Base-by-base conservation (phyloP, 371 early-diverging fungal genomes). In the Saksenaea oblongispora region DNA sequence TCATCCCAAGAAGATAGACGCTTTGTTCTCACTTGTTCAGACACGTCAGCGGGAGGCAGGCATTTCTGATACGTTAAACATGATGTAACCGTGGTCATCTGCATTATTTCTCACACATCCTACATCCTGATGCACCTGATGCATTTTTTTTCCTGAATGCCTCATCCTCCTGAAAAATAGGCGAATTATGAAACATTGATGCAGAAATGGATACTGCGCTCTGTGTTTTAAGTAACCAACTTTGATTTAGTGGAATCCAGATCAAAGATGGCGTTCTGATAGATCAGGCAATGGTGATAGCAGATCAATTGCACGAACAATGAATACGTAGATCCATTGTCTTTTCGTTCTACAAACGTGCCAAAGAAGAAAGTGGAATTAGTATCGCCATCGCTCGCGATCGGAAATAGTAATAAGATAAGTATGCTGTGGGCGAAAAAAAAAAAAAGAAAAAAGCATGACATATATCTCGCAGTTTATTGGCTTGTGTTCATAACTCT, bases 21-120 rank as follows among this genome's bases (percentile, higher is more conserved):
- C 31, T 31, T n/a, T 39, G 39, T n/a, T 14, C 39, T 39, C 39
- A 39, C 39, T 39, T 39, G 39, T n/a, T 39, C 11, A n/a, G 39
- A 31, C n/a, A 14, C 39, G 39, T 39, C 39, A 39, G 39, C 39
- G n/a, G 39, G 39, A 14, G 11, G 39, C 39, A n/a, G n/a, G 15
- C 39, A 39, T 39, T 39, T 39, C 39, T 39, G 39, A 39, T 39
- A 39, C 39, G 11, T 39, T 14, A 11, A 39, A 11, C 39, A 47
- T 47, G 51, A 47, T 47, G 51, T 47, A 47, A 47, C 51, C 51
- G 24, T 18, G 51, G 51, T 47, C 51, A 47, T 47, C 51, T 47
- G 51, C 51, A 47, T 47, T 47, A 22, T 47, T 47, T 47, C 51
- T 47, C 51, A 47, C 51, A 47, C 51, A 47, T 47, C 24, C 24